phyloP scores from a whole-genome alignment of 441 rosid species.

The Isatis lusitanica region DNA sequence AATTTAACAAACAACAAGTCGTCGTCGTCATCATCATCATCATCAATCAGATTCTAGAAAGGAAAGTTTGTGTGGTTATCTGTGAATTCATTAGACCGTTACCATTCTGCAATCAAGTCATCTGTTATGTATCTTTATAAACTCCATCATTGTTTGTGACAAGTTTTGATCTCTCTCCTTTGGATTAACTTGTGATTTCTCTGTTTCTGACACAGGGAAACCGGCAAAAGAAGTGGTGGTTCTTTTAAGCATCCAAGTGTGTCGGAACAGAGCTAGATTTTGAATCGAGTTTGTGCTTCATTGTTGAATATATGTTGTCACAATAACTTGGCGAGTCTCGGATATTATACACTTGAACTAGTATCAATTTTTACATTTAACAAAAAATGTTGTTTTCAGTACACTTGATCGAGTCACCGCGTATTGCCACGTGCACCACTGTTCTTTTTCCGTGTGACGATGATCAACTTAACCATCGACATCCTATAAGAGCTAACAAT shows the following conservation, averaged over 20 bases:
- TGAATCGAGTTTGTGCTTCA: neutral
- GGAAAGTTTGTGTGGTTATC: neutral
- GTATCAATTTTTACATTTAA: neutral
- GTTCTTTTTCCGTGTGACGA: neutral
- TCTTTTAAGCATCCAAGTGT: conserved; percentile 44
- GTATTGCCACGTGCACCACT: neutral
- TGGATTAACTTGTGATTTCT: neutral
- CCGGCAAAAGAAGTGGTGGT: conserved; percentile 65
- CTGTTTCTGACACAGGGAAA: conserved; percentile 43
- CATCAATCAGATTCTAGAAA: neutral
- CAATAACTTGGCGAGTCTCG: neutral
- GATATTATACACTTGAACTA: neutral
- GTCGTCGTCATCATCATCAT: neutral
- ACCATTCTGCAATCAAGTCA: neutral
- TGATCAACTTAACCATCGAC: neutral
- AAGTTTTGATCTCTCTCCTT: neutral
- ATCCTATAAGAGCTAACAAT: neutral
- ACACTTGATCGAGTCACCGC: conserved; percentile 5
- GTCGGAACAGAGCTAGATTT: neutral
- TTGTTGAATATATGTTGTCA: conserved; percentile 8
- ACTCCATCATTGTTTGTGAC: neutral
- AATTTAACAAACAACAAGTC: neutral
- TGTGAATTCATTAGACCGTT: neutral
- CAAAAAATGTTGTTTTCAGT: neutral
- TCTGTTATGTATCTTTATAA: neutral